Conservation (phyloP, 768 basidiomycete species). For the Boletus sp. region DNA sequence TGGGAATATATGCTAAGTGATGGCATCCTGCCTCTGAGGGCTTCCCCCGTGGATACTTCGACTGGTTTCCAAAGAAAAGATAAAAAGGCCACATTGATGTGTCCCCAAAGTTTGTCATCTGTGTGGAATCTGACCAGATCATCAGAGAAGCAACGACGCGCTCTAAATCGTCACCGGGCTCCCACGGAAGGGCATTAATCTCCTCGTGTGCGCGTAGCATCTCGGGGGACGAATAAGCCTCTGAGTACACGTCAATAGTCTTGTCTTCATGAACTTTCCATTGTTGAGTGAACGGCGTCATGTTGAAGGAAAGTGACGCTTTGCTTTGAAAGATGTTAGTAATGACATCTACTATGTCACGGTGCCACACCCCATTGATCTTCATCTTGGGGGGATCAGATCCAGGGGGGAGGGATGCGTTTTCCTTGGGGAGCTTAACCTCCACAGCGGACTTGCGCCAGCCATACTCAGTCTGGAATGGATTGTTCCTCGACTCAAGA, state of each 20-base stretch:
- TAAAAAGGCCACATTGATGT: not conserved
- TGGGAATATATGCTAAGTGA: not conserved
- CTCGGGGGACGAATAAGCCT: constrained; percentile 2
- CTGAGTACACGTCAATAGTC: not conserved
- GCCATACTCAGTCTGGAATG: not conserved
- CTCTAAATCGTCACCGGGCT: not conserved
- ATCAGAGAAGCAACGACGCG: not conserved
- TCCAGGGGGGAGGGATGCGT: not conserved
- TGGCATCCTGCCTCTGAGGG: not conserved
- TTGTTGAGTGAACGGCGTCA: constrained; percentile 21
- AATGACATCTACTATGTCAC: not conserved
- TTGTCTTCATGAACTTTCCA: constrained; percentile 10
- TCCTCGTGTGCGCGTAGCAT: not conserved
- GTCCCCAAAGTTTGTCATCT: not conserved
- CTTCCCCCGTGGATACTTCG: not conserved
- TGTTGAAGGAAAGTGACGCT: constrained; percentile 9
- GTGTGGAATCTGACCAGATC: not conserved
- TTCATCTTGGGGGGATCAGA: not conserved
- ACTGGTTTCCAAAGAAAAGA: not conserved
- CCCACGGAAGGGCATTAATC: not conserved
- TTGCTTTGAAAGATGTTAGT: not conserved
- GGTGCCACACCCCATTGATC: not conserved
- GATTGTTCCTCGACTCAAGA: not conserved
- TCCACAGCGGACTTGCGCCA: not conserved
- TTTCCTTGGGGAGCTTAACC: not conserved